Conservation (phyloP, 495 filamentous ascomycete species). For the Hamigera avellanea region DNA sequence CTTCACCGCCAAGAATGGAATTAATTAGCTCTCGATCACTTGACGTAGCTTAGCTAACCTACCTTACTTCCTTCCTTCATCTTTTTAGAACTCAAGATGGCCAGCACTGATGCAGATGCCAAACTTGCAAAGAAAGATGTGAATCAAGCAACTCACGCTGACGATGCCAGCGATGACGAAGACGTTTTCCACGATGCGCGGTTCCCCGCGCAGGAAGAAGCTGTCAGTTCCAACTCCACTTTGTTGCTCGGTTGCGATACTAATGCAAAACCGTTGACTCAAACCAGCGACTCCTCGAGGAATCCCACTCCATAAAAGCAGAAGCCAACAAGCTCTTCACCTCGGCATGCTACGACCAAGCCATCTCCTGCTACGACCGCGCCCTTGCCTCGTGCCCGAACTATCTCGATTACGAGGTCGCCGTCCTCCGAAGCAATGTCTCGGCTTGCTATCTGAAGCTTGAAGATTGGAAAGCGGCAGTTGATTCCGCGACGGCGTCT, state of each 20-base stretch:
- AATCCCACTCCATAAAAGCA: conserved; percentile 64
- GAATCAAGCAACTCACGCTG: background rate
- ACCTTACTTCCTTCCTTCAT: no score
- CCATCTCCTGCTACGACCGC: conserved; percentile 81
- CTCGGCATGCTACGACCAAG: conserved; percentile 60
- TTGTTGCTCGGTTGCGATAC: conserved; percentile 2
- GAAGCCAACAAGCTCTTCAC: conserved; percentile 71
- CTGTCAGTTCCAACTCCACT: conserved; percentile 33
- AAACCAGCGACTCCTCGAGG: conserved; percentile 50
- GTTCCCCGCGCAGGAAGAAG: conserved; percentile 70
- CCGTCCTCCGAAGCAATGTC: conserved; percentile 78
- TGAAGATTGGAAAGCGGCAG: conserved; percentile 73
- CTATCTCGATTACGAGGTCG: conserved; percentile 83
- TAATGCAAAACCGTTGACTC: conserved; percentile 2
- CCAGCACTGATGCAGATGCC: no score
- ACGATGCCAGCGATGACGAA: conserved; percentile 22
- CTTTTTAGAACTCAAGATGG: no score
- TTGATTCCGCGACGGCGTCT: conserved; percentile 60
- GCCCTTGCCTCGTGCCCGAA: conserved; percentile 72
- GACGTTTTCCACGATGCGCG: conserved; percentile 38
- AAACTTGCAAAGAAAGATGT: no score
- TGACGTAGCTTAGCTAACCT: no score
- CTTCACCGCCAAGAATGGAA: background rate
- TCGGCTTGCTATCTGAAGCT: conserved; percentile 85
- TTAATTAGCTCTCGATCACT: no score